Percentiles rank a stretch among this genome's conserved stretches.
Conservation (phyloP, 1,284 basidiomycete species). For the Apiotrichum siamense region DNA sequence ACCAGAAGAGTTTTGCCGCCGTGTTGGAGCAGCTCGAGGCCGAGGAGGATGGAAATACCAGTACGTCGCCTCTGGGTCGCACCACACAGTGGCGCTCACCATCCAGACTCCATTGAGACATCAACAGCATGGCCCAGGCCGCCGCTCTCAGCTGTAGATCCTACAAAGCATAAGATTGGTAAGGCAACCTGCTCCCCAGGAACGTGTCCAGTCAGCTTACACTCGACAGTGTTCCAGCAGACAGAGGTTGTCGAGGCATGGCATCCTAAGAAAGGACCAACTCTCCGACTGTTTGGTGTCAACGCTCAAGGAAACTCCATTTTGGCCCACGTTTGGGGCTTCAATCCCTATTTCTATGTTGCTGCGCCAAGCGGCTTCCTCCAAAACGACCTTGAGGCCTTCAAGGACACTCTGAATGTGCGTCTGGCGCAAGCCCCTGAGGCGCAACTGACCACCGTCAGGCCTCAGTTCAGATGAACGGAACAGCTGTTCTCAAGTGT, state of each 20-base stretch:
- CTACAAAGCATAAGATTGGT: slow-evolving; percentile 60
- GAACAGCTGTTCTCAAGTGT: slow-evolving; percentile 54
- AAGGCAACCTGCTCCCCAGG: slow-evolving; percentile 15
- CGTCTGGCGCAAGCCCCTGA: slow-evolving; percentile 40
- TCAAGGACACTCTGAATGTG: slow-evolving; percentile 72
- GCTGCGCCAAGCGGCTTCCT: slow-evolving; percentile 75
- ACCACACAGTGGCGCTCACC: not conserved
- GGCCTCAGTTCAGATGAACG: slow-evolving; percentile 30
- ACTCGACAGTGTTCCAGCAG: slow-evolving; percentile 67
- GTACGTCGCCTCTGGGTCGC: slow-evolving; percentile 15
- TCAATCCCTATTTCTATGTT: slow-evolving; percentile 86
- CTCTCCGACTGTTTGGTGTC: slow-evolving; percentile 77
- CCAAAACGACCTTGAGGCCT: slow-evolving; percentile 59
- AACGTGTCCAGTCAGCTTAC: not conserved
- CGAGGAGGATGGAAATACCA: slow-evolving; percentile 53
- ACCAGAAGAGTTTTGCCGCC: slow-evolving; percentile 62
- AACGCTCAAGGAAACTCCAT: slow-evolving; percentile 84
- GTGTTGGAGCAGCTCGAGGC: slow-evolving; percentile 69
- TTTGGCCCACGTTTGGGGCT: slow-evolving; percentile 69
- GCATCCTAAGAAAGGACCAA: slow-evolving; percentile 53
- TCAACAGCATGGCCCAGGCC: slow-evolving; percentile 73
- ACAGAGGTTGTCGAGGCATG: slow-evolving; percentile 78
- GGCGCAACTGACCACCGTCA: not conserved
- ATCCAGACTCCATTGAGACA: slow-evolving; percentile 40
- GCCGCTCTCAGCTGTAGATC: slow-evolving; percentile 54